Percentiles rank a stretch among this genome's conserved stretches.
phyloP scores from a whole-genome alignment of 805 yeast genomes.

The Lipomyces mesembrius region DNA sequence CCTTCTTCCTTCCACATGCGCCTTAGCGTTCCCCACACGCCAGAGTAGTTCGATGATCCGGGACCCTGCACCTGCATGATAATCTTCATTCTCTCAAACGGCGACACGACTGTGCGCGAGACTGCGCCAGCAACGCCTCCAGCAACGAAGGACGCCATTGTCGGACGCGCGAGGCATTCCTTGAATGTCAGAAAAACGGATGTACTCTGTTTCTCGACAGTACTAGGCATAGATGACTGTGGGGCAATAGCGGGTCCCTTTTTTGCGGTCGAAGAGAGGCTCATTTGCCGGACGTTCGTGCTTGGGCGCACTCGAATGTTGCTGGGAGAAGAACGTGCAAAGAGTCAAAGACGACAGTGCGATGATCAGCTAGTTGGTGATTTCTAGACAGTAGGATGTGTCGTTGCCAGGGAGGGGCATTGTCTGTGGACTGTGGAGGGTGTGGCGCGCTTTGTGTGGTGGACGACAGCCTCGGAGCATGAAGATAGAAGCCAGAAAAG shows the following conservation, averaged over 20 bases:
- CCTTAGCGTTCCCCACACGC: slow-evolving; percentile 72
- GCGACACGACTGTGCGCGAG: slow-evolving; percentile 90
- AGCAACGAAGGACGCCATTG: slow-evolving; percentile 78
- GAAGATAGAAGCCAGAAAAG: neutral
- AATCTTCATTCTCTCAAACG: slow-evolving; percentile 92
- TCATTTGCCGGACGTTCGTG: slow-evolving; percentile 1
- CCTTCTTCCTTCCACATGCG: slow-evolving; percentile 91
- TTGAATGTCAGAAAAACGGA: neutral
- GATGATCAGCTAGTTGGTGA: neutral
- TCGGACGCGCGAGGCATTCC: slow-evolving; percentile 42
- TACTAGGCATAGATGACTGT: slow-evolving; percentile 10
- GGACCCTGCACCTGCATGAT: slow-evolving; percentile 85
- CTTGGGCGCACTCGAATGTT: neutral
- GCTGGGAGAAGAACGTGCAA: neutral
- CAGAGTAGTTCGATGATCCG: slow-evolving; percentile 55
- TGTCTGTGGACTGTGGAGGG: neutral
- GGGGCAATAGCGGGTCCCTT: slow-evolving; percentile 5
- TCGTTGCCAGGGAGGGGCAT: neutral
- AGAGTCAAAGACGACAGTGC: neutral
- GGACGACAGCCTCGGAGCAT: neutral
- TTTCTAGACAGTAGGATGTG: neutral
- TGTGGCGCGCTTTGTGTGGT: neutral
- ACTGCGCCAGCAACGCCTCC: slow-evolving; percentile 98
- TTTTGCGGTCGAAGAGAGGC: slow-evolving; percentile 13
- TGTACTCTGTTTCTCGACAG: neutral